These are phyloP conservation scores for Balakata baccata DNA, from an alignment of 345 rosid genomes.

Conservation along the genomic window DNA sequence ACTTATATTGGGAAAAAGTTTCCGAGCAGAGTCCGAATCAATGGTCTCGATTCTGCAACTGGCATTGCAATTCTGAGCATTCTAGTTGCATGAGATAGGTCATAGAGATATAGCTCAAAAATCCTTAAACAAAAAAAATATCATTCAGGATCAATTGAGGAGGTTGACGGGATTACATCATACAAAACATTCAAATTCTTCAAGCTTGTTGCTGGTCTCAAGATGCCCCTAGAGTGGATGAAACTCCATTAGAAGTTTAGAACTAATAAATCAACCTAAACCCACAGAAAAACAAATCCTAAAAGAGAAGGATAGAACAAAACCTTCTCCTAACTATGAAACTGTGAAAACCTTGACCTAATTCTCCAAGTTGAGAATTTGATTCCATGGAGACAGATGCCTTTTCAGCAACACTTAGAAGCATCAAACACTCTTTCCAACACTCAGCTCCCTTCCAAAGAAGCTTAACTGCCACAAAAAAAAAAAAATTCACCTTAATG, in stretches of 20 bases:
- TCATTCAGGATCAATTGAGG: slow-evolving; percentile 15
- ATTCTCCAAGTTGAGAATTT: slow-evolving; percentile 24
- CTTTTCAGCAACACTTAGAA: slow-evolving; percentile 59
- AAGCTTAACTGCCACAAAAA: slow-evolving; percentile 51
- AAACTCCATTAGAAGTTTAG: slow-evolving; percentile 5
- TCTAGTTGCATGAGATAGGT: slow-evolving; percentile 48
- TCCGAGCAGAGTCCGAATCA: slow-evolving; percentile 50
- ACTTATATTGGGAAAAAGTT: slow-evolving; percentile 55
- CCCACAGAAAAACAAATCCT: not conserved
- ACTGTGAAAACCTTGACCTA: slow-evolving; percentile 22
- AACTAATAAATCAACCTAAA: not conserved
- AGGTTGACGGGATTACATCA: slow-evolving; percentile 47
- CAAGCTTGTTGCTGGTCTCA: slow-evolving; percentile 74
- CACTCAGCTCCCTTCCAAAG: slow-evolving; percentile 87
- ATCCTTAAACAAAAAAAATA: slow-evolving; percentile 3
- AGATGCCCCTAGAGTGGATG: slow-evolving; percentile 60
- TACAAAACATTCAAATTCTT: slow-evolving; percentile 54
- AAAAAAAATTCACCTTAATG: not conserved
- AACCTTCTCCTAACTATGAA: slow-evolving; percentile 78
- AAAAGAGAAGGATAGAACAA: slow-evolving; percentile 4
- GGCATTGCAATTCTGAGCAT: slow-evolving; percentile 69
- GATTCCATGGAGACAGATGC: slow-evolving; percentile 39
- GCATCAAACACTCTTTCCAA: slow-evolving; percentile 74
- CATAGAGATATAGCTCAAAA: slow-evolving; percentile 10
- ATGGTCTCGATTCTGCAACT: slow-evolving; percentile 67